Conservation (phyloP, 306 rosid species). For the Erythrophleum fordii region DNA sequence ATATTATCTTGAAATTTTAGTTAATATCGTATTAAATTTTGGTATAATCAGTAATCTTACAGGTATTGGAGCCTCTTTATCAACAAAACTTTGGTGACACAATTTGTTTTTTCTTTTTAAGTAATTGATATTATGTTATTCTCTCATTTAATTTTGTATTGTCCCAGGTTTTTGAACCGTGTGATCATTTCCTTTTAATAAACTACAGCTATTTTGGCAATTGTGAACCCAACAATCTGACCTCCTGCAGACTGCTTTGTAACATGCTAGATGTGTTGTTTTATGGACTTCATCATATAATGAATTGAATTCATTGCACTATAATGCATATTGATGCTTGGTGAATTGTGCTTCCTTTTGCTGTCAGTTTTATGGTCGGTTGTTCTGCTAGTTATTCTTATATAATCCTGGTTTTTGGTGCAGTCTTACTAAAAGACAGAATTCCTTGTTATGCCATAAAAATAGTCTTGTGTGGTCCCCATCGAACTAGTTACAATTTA, state of each 20-base stretch:
- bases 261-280: too few species aligned
- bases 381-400: too few species aligned
- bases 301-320: background rate
- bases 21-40: constrained; percentile 13
- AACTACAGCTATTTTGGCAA: too few species aligned
- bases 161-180: too few species aligned
- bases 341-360: too few species aligned
- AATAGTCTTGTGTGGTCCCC: too few species aligned
- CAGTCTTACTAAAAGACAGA: background rate
- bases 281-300: too few species aligned
- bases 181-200: too few species aligned
- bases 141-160: constrained; percentile 6
- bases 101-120: background rate
- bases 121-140: background rate
- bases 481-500: background rate
- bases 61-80: background rate
- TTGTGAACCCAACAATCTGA: background rate
- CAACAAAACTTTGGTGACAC: too few species aligned
- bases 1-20: constrained; percentile 3
- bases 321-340: background rate
- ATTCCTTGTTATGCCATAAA: constrained; percentile 12
- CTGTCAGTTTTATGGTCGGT: too few species aligned
- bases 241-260: background rate
- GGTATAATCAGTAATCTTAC: background rate
- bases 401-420: too few species aligned